These are phyloP conservation scores for Aspergillus wentii DNA, from an alignment of 495 filamentous ascomycete species.

Conservation along the genomic window DNA sequence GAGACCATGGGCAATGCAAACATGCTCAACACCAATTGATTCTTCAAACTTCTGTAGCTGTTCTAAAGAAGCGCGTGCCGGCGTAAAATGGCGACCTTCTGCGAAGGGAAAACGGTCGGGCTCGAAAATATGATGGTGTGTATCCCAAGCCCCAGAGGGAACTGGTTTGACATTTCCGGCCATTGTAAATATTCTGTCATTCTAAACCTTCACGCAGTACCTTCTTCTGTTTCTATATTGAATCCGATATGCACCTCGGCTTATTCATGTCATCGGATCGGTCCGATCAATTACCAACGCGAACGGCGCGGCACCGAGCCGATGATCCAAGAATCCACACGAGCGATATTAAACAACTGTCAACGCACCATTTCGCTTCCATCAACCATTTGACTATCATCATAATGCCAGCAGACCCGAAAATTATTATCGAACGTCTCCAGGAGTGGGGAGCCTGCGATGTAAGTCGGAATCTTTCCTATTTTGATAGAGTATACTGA, in stretches of 20 bases:
- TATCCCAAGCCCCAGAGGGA: constrained; percentile 9
- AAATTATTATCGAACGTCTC: constrained; percentile 4
- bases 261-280: no score
- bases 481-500: no score
- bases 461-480: constrained; percentile 1
- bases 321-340: no score
- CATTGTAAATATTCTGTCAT: no score
- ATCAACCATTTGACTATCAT: no score
- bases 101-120: constrained; percentile 7
- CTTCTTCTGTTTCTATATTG: no score
- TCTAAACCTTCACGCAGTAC: no score
- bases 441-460: constrained; percentile 6
- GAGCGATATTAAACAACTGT: no score
- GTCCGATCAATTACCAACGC: no score
- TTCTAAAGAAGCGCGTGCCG: constrained; percentile 1
- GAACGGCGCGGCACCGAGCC: no score
- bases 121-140: constrained; percentile 10
- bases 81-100: constrained; percentile 3
- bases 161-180: constrained; percentile 4
- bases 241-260: no score
- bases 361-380: no score
- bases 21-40: constrained; percentile 1
- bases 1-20: constrained; percentile 4
- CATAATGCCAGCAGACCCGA: background rate
- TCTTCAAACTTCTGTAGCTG: constrained; percentile 1